Percentiles rank a stretch among this genome's conserved stretches.
Evolutionary conservation across 2,329 filamentous ascomycete genomes (phyloP).

Genomic region (Aspergillus nomiae): DNA sequence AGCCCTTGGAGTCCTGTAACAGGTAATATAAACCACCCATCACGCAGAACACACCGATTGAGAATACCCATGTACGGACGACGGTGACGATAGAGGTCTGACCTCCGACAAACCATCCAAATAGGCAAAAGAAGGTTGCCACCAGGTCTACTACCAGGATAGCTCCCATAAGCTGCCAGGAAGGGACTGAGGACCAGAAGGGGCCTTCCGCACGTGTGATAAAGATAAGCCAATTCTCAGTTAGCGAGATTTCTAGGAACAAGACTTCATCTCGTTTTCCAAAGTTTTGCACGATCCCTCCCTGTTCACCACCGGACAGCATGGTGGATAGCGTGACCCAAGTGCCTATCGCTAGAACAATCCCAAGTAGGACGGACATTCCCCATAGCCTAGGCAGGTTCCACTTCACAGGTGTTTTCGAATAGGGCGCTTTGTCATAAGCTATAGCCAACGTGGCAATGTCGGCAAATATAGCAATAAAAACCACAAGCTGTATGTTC

Average conservation of each 20-base stretch:
- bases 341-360: conserved; percentile 78
- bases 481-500: conserved; percentile 85
- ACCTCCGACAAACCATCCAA: conserved; percentile 75
- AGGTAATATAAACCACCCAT: conserved; percentile 79
- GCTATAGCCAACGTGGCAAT: conserved; percentile 89
- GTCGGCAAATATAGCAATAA: conserved; percentile 93
- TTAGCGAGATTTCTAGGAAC: conserved; percentile 87
- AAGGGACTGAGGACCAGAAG: conserved; percentile 87
- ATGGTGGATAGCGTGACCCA: conserved; percentile 91
- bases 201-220: conserved; percentile 91
- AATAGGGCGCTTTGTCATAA: conserved; percentile 90
- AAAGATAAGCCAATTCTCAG: conserved; percentile 96
- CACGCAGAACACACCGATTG: conserved; percentile 84
- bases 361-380: conserved; percentile 81
- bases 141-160: conserved; percentile 81
- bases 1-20: conserved; percentile 76
- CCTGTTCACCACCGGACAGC: conserved; percentile 65
- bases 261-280: conserved; percentile 79
- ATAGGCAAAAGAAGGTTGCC: conserved; percentile 82
- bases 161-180: conserved; percentile 78
- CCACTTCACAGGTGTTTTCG: conserved; percentile 87
- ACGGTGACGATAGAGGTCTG: conserved; percentile 79
- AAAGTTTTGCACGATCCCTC: conserved; percentile 88
- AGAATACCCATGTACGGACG: conserved; percentile 88
- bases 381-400: conserved; percentile 93